These are phyloP conservation scores for Eimeria sp. DNA, from an alignment of 169 alveolate species.

Conservation along the genomic window DNA sequence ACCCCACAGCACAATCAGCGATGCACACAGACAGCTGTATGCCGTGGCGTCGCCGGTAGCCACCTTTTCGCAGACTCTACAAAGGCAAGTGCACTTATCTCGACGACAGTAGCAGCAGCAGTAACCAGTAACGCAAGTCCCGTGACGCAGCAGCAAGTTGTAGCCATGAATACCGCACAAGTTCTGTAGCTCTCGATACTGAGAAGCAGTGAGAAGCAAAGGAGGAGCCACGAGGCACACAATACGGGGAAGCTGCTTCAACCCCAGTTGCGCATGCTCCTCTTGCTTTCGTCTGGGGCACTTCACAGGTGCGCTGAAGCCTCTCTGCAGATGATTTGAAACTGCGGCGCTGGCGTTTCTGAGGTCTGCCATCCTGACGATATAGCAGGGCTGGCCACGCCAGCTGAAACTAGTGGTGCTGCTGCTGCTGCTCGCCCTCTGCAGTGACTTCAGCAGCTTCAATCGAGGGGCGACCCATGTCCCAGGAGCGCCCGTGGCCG, in stretches of 20 bases:
- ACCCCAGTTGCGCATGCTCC: not conserved
- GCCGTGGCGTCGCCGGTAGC: not conserved
- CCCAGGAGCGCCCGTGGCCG: not conserved
- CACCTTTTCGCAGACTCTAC: not conserved
- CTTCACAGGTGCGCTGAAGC: not conserved
- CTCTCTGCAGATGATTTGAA: not conserved
- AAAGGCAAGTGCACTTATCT: not conserved
- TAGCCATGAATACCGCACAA: conserved; percentile 15
- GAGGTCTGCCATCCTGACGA: conserved; percentile 60
- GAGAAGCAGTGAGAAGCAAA: conserved; percentile 1
- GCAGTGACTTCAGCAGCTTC: conserved; percentile 6
- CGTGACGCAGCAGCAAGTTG: conserved; percentile 37
- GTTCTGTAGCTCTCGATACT: not conserved
- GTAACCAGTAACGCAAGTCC: conserved; percentile 16
- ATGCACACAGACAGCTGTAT: not conserved
- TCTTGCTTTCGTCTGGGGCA: not conserved
- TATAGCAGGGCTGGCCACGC: not conserved
- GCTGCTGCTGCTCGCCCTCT: not conserved
- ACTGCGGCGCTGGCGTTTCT: not conserved
- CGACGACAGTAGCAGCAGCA: conserved; percentile 30
- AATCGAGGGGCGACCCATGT: not conserved
- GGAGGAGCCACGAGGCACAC: conserved; percentile 46
- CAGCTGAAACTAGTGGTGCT: not conserved
- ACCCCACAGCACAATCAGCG: conserved; percentile 25
- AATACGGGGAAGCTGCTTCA: not conserved